Conservation (phyloP, 2,329 filamentous ascomycete genomes). For the Tolypocladium paradoxum region DNA sequence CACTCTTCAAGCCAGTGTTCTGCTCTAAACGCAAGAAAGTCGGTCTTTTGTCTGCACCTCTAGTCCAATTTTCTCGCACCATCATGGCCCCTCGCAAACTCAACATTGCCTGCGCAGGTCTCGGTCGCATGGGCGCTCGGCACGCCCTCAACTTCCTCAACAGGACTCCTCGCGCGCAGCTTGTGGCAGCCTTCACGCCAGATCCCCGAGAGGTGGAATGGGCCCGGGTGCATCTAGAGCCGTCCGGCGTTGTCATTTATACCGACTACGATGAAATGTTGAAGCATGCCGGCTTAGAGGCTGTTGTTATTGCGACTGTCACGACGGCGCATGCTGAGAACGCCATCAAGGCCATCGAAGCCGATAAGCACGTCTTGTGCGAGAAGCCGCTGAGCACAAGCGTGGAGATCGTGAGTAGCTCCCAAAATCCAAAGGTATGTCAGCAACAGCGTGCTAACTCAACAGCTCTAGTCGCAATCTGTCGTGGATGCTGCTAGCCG, state of each 20-base stretch:
- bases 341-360: slow-evolving; percentile 42
- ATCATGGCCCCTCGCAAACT: slow-evolving; percentile 18
- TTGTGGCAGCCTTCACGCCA: slow-evolving; percentile 37
- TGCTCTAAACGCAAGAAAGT: no score
- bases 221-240: slow-evolving; percentile 31
- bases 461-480: slow-evolving; percentile 35
- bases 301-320: slow-evolving; percentile 27
- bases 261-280: slow-evolving; percentile 36
- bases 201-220: slow-evolving; percentile 32
- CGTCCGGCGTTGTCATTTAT: slow-evolving; percentile 31
- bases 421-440: no score
- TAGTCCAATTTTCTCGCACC: no score
- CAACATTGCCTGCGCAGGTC: slow-evolving; percentile 34
- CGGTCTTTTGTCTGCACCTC: no score
- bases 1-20: no score
- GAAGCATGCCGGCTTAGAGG: slow-evolving; percentile 21
- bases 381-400: slow-evolving; percentile 49
- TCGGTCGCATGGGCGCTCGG: slow-evolving; percentile 42
- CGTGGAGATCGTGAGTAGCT: slow-evolving; percentile 44
- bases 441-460: no score
- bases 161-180: slow-evolving; percentile 32
- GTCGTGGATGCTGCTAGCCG: slow-evolving; percentile 44
- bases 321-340: slow-evolving; percentile 46
- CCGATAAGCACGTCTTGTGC: slow-evolving; percentile 44
- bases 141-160: slow-evolving; percentile 37